Conservation (phyloP, 495 filamentous ascomycete genomes). For the Podospora appendiculata region DNA sequence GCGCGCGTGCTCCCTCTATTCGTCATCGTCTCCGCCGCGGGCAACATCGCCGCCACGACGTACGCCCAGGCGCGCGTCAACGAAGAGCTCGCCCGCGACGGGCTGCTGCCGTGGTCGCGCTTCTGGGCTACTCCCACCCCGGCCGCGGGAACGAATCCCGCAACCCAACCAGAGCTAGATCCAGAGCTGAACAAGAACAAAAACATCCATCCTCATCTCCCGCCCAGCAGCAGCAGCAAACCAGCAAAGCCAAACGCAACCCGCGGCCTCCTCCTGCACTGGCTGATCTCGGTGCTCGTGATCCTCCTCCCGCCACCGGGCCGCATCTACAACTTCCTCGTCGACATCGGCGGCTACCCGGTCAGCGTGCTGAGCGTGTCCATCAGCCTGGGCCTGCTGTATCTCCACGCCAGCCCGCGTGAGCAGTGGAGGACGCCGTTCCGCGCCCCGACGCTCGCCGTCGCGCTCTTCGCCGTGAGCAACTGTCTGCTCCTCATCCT, state of each 20-base stretch:
- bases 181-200: background rate
- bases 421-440: constrained; percentile 28
- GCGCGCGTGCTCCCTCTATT: constrained; percentile 46
- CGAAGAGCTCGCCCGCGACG: constrained; percentile 60
- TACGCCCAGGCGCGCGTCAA: constrained; percentile 55
- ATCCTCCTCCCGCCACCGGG: constrained; percentile 35
- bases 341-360: constrained; percentile 39
- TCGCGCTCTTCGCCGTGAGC: constrained; percentile 25
- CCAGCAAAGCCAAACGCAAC: constrained; percentile 15
- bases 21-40: constrained; percentile 54
- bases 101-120: constrained; percentile 51
- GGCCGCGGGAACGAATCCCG: no score
- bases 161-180: background rate
- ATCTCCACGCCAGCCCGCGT: constrained; percentile 22
- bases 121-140: constrained; percentile 29
- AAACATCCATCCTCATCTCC: background rate
- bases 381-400: constrained; percentile 32
- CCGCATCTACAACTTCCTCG: constrained; percentile 28
- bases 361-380: constrained; percentile 35
- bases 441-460: constrained; percentile 23
- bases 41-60: constrained; percentile 43
- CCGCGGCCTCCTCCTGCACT: constrained; percentile 34
- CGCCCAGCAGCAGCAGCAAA: no score
- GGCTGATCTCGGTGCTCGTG: constrained; percentile 30
- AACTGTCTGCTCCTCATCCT: constrained; percentile 33